Evolutionary conservation across 176 grass and related monocot genomes (phyloP), one percentile per base, ranked within the genome.

Genomic region (Oryza australiensis): DNA sequence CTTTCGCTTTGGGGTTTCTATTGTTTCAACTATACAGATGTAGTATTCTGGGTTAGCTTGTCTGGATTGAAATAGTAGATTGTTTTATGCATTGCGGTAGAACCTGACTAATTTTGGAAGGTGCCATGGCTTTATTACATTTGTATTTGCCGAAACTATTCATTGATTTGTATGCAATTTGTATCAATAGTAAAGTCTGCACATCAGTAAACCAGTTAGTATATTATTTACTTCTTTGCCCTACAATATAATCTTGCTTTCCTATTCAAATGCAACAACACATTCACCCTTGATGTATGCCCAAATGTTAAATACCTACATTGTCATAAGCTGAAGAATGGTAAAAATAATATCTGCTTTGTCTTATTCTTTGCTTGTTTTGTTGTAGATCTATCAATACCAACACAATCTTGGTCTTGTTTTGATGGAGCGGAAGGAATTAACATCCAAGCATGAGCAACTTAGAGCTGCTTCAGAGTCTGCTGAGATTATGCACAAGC

Each of bases 391-490:
- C 5, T 89, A 95, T 78, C 89, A 94, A 13, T 94, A 88, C 89
- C 93, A 99, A 79, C 84, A 99, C 62, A 88, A 95, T 41, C 87
- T 99, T 5, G 96, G 96, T 14, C 85, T 95, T 92, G 70, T 99
- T 66, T 76, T 99, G 71, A 62, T 99, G 67, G 93, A 99, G 80
- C 90, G 35, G 38, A 92, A 88, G 73, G 96, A 95, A 68, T 69
- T 90, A 83, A 55, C 41, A 62, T 92, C 87, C 16, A 91, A 94
- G 66, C 53, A 87, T 60, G 93, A 99, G 70, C 89, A 99, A 38
- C 65, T 95, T 72, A 95, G 88, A 95, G 87, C 75, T 85, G 88
- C 85, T 28, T 75, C 66, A 7, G 87, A 87, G 8, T 77, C 87
- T 28, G 73, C 87, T 40, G 91, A 95, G 41, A 71, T 95, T 43